Base-by-base conservation (phyloP, 208 protist species). In the Acanthamoeba royreba region DNA sequence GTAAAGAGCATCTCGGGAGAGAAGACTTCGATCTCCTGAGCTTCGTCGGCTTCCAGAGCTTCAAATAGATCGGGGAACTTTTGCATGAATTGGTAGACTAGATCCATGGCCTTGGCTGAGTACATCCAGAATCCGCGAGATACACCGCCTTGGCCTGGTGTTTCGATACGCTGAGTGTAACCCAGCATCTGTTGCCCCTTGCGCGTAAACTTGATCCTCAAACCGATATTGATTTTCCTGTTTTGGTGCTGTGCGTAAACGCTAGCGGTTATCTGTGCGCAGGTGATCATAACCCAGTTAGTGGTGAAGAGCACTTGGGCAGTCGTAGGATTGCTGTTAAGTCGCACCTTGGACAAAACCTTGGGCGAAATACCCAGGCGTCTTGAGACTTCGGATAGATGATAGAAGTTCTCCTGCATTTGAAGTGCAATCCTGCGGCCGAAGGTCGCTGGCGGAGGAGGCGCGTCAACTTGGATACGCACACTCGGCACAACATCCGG, bases 21-120 rank as follows among this genome's bases (percentile, higher is more conserved):
- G 33, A 91, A 91, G 55, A 91, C 85, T 91, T 91, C 85, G 55
- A 91, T 69, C 22, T 91, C 85, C 42, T 91, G 85, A 7, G 85
- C 85, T 3, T 91, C 85, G 7, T 91, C 85, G 1, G 40, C 42
- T 42, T 94, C 77, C 15, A 94, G 31, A 0, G 45, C 45, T 35
- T 89, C 22, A 47, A 94, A 94, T 25, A 94, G 86, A 45, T 94
- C 92, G 11, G 92, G 92, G 79, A 94, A 94, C 33, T 33, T 92
- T 11, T 94, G 35, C 92, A 74, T 94, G 83, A 77, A 94, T 47
- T 94, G 46, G 28, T 35, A 69, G 33, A 94, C 47, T 25, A 94
- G 42, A 17, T 58, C 42, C 15, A 94, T 17, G 2, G 92, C 86
- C 25, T 88, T 94, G 35, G 81, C 85, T n/a, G 77, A 86, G 42